A percentile compares a stretch with the other conserved stretches of the same genome.
phyloP scores from a whole-genome alignment of 192 early-diverging fungal species.

The Coemansia javaensis region DNA sequence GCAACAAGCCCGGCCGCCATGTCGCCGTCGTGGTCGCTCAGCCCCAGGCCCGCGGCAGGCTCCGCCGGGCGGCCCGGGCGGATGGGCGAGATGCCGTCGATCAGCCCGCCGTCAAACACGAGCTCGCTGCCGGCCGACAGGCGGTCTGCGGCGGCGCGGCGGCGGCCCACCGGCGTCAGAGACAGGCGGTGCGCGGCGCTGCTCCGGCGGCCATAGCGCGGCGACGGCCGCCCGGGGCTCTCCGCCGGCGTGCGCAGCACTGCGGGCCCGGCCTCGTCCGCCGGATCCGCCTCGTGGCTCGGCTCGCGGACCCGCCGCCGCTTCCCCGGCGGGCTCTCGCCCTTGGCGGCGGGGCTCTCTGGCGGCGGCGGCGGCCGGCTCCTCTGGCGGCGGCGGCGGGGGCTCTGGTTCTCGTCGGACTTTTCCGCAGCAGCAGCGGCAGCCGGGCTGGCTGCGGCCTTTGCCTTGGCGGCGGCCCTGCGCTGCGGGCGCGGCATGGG shows the following conservation, averaged over 20 bases:
- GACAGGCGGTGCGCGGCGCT: constrained; percentile 6
- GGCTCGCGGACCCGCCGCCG: too few species aligned
- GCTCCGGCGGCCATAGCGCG: constrained; percentile 18
- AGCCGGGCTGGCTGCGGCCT: not conserved
- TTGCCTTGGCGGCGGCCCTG: not conserved
- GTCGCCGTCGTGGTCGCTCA: constrained; percentile 3
- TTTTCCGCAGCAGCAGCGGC: not conserved
- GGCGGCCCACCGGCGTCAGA: not conserved
- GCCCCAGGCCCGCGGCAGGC: not conserved
- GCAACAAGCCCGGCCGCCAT: not conserved
- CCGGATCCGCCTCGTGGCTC: too few species aligned
- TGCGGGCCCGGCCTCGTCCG: too few species aligned
- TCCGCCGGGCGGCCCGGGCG: constrained; percentile 9
- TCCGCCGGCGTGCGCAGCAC: not conserved
- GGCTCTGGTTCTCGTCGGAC: not conserved
- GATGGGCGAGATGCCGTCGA: constrained; percentile 40
- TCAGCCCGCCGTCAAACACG: constrained; percentile 20
- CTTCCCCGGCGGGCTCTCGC: too few species aligned
- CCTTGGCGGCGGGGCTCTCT: too few species aligned
- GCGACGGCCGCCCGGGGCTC: constrained; percentile 2
- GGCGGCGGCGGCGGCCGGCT: not conserved
- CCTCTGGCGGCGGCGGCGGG: not conserved
- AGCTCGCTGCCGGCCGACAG: constrained; percentile 1
- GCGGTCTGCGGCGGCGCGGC: not conserved
- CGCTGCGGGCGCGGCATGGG: constrained; percentile 3